Base-by-base conservation (phyloP, 768 basidiomycete species). In the Calvatia gigantea region DNA sequence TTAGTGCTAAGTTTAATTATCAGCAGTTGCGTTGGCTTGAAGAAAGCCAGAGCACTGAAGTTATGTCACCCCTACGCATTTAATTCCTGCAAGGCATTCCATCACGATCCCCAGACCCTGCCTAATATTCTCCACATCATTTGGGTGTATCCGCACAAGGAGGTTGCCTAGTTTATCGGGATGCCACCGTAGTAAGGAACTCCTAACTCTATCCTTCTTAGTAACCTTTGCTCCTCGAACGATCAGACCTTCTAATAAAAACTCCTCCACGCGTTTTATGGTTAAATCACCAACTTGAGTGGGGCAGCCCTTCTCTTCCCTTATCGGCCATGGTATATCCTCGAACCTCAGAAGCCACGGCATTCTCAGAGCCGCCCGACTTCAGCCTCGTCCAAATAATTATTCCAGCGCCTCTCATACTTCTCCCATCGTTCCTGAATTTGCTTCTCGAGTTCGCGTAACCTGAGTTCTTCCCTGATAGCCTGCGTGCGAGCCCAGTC, bases 311-410 rank as follows among this genome's bases (percentile, higher is more conserved):
- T 56, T 50, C 11, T 38, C 51, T 6, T 37, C 54, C 15, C 62
- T 59, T 8, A 82, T 69, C 0, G 87, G 87, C 87, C 87, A 89
- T 0, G 87, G 85, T 41, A 89, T 75, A 56, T 82, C 80, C 4
- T 51, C 60, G 60, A 87, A 89, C 15, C 62, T 51, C 17, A 80
- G 54, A 23, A 63, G 54, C 41, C 12, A 33, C 49, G 25, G 50
- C 55, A 32, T 54, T 48, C 8, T 27, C 3, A n/a, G 51, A 53
- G 29, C 60, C 64, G 6, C 46, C 51, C 28, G 42, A 39, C 32
- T 62, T 55, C 15, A 59, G 58, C 54, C 67, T 68, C 19, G 68
- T 61, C 42, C 67, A 60, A 12, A 83, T 65, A 11, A n/a, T 61
- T 61, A 28, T 63, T 66, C 86, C 87, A 87, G 7, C 72, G 69